Percentiles rank a stretch among this genome's conserved stretches.
Conservation (phyloP, 176 grass and related monocot genomes). For the Microstegium vimineum region DNA sequence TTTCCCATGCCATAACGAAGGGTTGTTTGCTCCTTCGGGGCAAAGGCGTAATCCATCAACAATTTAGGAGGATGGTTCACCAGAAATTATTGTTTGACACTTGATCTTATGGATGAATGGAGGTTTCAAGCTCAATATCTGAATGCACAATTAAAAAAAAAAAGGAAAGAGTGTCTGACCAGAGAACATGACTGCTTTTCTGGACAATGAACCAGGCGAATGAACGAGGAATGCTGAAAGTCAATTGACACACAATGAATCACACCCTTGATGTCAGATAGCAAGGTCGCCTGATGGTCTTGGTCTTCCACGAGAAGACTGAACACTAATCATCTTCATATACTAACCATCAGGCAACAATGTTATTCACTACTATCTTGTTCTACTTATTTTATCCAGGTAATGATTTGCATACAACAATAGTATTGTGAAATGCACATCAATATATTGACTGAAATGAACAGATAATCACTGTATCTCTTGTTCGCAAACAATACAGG, state of each 20-base stretch:
- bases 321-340: not conserved
- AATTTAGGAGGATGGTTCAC: too few species aligned
- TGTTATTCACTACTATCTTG: not conserved
- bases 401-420: not conserved
- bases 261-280: not conserved
- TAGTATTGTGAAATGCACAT: not conserved
- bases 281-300: not conserved
- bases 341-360: not conserved
- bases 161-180: too few species aligned
- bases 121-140: not conserved
- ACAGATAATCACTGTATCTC: not conserved
- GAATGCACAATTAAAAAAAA: not conserved
- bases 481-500: constrained; percentile 17
- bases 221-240: not conserved
- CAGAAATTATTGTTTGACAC: too few species aligned
- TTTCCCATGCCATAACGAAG: too few species aligned
- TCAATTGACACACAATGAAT: not conserved
- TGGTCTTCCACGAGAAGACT: not conserved
- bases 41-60: too few species aligned
- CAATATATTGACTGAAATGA: constrained; percentile 13
- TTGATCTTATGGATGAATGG: too few species aligned
- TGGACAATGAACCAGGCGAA: too few species aligned
- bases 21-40: too few species aligned
- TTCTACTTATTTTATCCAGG: not conserved
- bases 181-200: too few species aligned